Conservation (phyloP, 176 grass and related monocot species). For the Poa pratensis region DNA sequence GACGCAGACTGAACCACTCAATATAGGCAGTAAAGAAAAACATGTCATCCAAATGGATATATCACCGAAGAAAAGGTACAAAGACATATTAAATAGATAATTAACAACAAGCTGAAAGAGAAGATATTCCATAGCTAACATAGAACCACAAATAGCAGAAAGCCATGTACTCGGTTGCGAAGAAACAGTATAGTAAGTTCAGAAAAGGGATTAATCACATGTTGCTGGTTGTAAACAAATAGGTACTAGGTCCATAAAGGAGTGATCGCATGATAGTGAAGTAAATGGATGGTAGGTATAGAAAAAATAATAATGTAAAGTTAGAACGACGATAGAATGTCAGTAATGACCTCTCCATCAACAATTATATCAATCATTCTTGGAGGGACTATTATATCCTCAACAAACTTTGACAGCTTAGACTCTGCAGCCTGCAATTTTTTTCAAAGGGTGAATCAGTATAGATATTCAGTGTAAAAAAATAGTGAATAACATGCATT, state of each 20-base stretch:
- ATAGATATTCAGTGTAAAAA: slow-evolving; percentile 28
- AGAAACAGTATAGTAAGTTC: background rate
- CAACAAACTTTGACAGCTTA: slow-evolving; percentile 93
- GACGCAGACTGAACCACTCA: slow-evolving; percentile 2
- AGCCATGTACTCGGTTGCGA: background rate
- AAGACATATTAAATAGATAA: background rate
- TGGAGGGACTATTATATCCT: slow-evolving; percentile 94
- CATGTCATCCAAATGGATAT: slow-evolving; percentile 26
- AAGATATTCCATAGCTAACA: background rate
- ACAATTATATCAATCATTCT: slow-evolving; percentile 97
- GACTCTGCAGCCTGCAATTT: slow-evolving; percentile 80
- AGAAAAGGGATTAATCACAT: slow-evolving; percentile 5
- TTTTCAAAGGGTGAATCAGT: slow-evolving; percentile 17
- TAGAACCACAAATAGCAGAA: background rate
- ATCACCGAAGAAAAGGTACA: slow-evolving; percentile 18
- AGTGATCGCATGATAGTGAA: background rate
- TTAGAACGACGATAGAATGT: background rate
- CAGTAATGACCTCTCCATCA: slow-evolving; percentile 84
- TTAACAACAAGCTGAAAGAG: background rate
- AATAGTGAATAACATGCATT: slow-evolving; percentile 18
- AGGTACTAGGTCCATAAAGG: background rate
- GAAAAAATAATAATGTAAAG: slow-evolving; percentile 28
- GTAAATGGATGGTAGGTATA: slow-evolving; percentile 8
- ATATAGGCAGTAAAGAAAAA: slow-evolving; percentile 9
- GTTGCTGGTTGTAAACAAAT: background rate